phyloP scores from a whole-genome alignment of 2,329 filamentous ascomycete genomes.

The Sphaerulina vaccinii region DNA sequence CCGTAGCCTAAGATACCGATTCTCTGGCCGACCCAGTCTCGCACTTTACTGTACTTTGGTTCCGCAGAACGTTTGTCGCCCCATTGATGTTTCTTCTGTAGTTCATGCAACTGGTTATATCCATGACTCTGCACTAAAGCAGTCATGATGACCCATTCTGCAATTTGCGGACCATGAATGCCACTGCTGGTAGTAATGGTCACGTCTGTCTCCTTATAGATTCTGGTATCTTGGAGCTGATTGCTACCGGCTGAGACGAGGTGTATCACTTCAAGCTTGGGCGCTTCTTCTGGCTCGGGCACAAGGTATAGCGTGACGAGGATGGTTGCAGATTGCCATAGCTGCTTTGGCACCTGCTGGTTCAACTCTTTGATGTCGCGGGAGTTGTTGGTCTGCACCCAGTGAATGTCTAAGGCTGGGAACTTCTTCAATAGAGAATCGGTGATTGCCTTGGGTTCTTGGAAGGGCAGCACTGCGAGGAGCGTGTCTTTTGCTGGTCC shows the following conservation, averaged over 20 bases:
- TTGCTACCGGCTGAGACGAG: slow-evolving; percentile 59
- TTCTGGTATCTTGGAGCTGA: slow-evolving; percentile 52
- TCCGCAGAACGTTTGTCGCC: slow-evolving; percentile 29
- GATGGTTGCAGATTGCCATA: slow-evolving; percentile 46
- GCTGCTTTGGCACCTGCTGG: slow-evolving; percentile 33
- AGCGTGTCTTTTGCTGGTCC: slow-evolving; percentile 38
- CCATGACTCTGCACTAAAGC: slow-evolving; percentile 57
- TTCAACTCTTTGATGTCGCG: slow-evolving; percentile 11
- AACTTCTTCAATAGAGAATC: slow-evolving; percentile 40
- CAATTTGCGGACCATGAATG: slow-evolving; percentile 63
- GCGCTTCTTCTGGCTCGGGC: slow-evolving; percentile 41
- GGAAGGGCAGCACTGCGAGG: slow-evolving; percentile 35
- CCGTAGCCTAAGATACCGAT: slow-evolving; percentile 64
- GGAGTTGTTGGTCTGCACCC: slow-evolving; percentile 11
- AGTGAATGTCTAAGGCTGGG: slow-evolving; percentile 15
- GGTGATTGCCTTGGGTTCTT: slow-evolving; percentile 43
- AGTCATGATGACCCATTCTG: slow-evolving; percentile 66
- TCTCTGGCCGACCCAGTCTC: slow-evolving; percentile 58
- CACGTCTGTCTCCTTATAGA: slow-evolving; percentile 54
- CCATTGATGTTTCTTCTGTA: slow-evolving; percentile 60
- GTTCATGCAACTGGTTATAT: slow-evolving; percentile 55
- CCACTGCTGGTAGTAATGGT: slow-evolving; percentile 56
- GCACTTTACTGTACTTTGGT: slow-evolving; percentile 34
- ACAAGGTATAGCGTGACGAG: slow-evolving; percentile 51
- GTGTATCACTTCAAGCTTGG: slow-evolving; percentile 53